phyloP scores from a whole-genome alignment of 108 stramenopile genomes.

The Schizochytrium sp. region DNA sequence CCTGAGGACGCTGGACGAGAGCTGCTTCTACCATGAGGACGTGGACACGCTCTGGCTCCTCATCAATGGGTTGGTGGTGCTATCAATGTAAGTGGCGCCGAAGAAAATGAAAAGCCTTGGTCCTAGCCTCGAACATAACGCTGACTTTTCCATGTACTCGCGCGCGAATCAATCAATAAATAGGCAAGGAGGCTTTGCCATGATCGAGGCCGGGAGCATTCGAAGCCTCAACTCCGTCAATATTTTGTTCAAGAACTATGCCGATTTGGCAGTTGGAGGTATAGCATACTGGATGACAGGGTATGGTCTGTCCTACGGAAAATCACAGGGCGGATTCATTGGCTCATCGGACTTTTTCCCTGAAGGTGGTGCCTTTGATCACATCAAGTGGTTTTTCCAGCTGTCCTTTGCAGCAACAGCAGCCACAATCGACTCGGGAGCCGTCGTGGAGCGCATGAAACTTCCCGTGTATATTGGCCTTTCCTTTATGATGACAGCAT shows the following conservation, averaged over 20 bases:
- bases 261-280: conserved; percentile 23
- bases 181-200: background rate
- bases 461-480: conserved; percentile 70
- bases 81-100: no score
- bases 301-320: conserved; percentile 30
- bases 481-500: conserved; percentile 57
- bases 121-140: no score
- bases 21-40: no score
- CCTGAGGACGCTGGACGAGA: no score
- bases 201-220: background rate
- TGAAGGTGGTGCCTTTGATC: background rate
- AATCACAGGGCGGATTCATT: background rate
- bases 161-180: no score
- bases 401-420: conserved; percentile 70
- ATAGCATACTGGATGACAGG: conserved; percentile 35
- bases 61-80: no score
- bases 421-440: conserved; percentile 65
- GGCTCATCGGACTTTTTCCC: background rate
- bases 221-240: background rate
- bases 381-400: conserved; percentile 53
- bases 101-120: no score
- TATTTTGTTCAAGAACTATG: conserved; percentile 14
- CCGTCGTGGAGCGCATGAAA: conserved; percentile 63
- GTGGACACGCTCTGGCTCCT: no score
- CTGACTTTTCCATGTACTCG: no score